Conservation (phyloP, 2,329 filamentous ascomycete species). For the Colletotrichum salicis region DNA sequence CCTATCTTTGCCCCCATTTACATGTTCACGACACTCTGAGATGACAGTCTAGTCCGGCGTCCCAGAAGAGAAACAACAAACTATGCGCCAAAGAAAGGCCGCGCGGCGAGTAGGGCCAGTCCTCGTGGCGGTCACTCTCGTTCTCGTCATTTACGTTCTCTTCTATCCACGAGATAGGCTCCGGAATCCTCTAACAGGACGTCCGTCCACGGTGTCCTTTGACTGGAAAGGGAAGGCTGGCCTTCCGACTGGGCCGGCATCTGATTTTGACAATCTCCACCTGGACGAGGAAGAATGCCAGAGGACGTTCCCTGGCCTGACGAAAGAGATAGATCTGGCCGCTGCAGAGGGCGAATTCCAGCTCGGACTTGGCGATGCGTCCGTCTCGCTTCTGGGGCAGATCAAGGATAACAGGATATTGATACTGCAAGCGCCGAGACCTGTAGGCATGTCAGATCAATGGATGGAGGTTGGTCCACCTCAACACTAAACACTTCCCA, state of each 20-base stretch:
- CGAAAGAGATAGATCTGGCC: constrained; percentile 56
- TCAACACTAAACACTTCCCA: neutral
- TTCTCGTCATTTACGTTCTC: constrained; percentile 2
- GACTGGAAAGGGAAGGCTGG: neutral
- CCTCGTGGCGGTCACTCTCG: neutral
- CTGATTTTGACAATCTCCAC: constrained; percentile 45
- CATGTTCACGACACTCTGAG: neutral
- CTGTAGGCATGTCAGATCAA: constrained; percentile 52
- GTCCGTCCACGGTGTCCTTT: neutral
- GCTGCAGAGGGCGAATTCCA: constrained; percentile 57
- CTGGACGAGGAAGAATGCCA: constrained; percentile 56
- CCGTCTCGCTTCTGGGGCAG: constrained; percentile 51
- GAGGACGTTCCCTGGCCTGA: constrained; percentile 57
- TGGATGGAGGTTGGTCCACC: constrained; percentile 50
- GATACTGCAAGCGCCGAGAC: constrained; percentile 55
- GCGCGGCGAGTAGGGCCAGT: constrained; percentile 16
- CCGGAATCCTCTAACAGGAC: neutral
- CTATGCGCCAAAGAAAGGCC: constrained; percentile 16
- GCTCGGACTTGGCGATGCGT: constrained; percentile 43
- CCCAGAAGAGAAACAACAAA: neutral
- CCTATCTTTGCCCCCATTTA: too few species aligned
- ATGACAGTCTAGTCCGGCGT: neutral
- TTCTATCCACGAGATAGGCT: neutral
- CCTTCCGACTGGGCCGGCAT: neutral
- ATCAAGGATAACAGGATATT: constrained; percentile 48